These are phyloP conservation scores for Nitzschia sp. DNA, from an alignment of 108 stramenopile genomes.

Conservation along the genomic window DNA sequence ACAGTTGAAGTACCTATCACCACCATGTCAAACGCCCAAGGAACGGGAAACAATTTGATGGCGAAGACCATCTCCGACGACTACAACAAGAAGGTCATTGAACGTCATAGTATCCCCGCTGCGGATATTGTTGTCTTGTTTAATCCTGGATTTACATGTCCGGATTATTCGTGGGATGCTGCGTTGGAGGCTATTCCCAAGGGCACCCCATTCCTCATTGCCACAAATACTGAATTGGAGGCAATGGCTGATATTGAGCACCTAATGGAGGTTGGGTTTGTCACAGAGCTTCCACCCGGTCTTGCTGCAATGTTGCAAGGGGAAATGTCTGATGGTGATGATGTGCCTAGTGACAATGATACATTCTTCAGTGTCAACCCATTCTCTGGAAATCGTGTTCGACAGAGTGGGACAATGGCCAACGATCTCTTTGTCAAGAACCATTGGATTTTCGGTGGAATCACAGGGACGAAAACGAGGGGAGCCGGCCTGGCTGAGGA, in stretches of 20 bases:
- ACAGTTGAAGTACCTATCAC: conserved; percentile 17
- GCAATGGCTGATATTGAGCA: conserved; percentile 72
- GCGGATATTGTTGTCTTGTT: conserved; percentile 83
- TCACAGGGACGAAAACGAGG: conserved; percentile 32
- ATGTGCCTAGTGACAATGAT: conserved; percentile 23
- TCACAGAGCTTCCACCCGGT: conserved; percentile 41
- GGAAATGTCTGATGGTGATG: conserved; percentile 10
- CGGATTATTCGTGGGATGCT: conserved; percentile 80
- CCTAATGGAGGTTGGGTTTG: conserved; percentile 55
- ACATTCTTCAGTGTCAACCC: conserved; percentile 80
- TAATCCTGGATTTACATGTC: conserved; percentile 88
- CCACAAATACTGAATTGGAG: conserved; percentile 90
- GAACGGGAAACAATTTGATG: conserved; percentile 15
- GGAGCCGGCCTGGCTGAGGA: conserved; percentile 2
- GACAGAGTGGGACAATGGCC: conserved; percentile 89
- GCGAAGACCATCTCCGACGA: conserved; percentile 24
- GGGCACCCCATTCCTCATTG: conserved; percentile 67
- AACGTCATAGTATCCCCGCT: conserved; percentile 15
- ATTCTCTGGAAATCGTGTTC: conserved; percentile 68
- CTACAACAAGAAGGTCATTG: conserved; percentile 31
- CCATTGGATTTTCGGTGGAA: conserved; percentile 79
- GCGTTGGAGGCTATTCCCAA: conserved; percentile 40
- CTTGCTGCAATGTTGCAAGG: conserved; percentile 35
- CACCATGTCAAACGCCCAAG: conserved; percentile 37
- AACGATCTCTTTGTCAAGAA: conserved; percentile 89